Evolutionary conservation across 139 green algal species (phyloP), one percentile per base, ranked within the genome.

Genomic region (Chlorella sorokiniana): DNA sequence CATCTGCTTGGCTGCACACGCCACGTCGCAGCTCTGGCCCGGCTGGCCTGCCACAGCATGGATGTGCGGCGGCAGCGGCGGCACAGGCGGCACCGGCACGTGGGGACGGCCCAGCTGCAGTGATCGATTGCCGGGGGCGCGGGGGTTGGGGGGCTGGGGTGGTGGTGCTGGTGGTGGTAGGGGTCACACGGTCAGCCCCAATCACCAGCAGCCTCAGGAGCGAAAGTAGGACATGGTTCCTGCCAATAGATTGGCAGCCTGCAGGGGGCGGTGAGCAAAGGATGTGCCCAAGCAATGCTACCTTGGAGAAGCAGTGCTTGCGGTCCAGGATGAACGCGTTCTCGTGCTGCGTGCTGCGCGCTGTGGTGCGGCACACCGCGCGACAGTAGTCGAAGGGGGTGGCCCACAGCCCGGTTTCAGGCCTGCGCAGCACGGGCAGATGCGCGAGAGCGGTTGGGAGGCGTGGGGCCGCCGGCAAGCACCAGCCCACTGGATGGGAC

Each of bases 291-390:
- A n/a, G n/a, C n/a, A n/a, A n/a, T n/a, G n/a, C 86, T 27, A 88
- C 88, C 37, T 81, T 75, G 20, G 87, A 92, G 79, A 95, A 97
- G 88, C 93, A 97, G 80, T 94, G 89, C 44, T 93, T 90, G 20
- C 89, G 79, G 3, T 85, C 11, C 27, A 76, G 69, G 38, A 97
- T 92, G 83, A 94, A 97, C 0, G 90, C 86, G 71, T 97, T 97
- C 76, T 97, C 93, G 40, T 97, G 93, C 38, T 90, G 81, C 0
- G 93, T 97, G 80, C 88, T 94, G 40, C 80, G 69, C 20, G 86
- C 86, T 29, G 90, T 90, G 8, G 93, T 96, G 16, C 93, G 89
- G 83, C 93, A 97, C 4, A 88, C 83, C 14, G 84, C 86, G 10
- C 59, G 71, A 84, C 93, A 97, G 73, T 92, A 94, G 38, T 94